These are phyloP conservation scores for Litchi chinensis DNA, from an alignment of 345 rosid genomes.

Conservation along the genomic window DNA sequence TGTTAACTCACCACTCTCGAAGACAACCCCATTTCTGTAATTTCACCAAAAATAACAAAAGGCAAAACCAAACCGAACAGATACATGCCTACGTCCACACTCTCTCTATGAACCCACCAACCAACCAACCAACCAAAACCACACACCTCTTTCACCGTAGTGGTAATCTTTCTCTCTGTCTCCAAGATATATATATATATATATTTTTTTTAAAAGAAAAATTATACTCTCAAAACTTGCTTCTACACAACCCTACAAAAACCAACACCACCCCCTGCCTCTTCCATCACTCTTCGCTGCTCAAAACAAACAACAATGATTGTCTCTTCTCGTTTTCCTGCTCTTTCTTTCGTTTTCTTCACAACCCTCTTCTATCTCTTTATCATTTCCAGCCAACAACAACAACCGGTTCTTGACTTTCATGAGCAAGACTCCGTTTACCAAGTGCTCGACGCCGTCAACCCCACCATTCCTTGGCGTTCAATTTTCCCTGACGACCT, in stretches of 20 bases:
- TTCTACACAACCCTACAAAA: slow-evolving; percentile 5
- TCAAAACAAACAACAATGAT: slow-evolving; percentile 19
- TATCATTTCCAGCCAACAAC: slow-evolving; percentile 30
- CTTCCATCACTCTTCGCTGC: background rate
- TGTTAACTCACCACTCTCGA: background rate
- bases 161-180: background rate
- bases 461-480: slow-evolving; percentile 61
- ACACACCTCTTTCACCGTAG: background rate
- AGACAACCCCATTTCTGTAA: background rate
- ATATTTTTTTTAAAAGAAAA: no score
- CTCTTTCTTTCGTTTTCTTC: slow-evolving; percentile 27
- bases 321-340: background rate
- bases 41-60: background rate
- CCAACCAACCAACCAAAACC: background rate
- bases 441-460: slow-evolving; percentile 52
- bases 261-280: background rate
- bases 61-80: background rate
- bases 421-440: slow-evolving; percentile 59
- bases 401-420: slow-evolving; percentile 43
- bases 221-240: background rate
- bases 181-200: no score
- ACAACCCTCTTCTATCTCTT: slow-evolving; percentile 18
- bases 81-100: no score
- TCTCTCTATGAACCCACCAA: background rate
- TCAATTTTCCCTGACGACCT: slow-evolving; percentile 58